Conservation (phyloP, 1,284 basidiomycete species). For the Ceratobasidium papillatum region DNA sequence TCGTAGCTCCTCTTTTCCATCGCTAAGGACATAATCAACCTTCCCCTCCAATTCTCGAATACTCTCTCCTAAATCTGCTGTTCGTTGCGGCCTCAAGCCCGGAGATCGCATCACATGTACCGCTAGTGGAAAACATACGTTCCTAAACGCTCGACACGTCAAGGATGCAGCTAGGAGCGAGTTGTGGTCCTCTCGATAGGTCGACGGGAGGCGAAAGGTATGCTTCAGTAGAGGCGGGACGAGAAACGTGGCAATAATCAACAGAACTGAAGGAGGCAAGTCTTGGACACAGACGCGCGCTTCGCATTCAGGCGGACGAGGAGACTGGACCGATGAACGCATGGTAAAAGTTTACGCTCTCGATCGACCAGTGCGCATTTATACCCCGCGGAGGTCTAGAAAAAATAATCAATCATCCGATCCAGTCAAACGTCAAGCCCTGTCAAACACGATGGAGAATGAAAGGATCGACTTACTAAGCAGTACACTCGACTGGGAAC, state of each 20-base stretch:
- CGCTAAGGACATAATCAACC: conserved; percentile 14
- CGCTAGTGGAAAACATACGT: conserved; percentile 16
- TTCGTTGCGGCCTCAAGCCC: neutral
- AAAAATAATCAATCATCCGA: too few relatives aligned
- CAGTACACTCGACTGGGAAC: too few relatives aligned
- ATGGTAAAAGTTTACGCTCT: too few relatives aligned
- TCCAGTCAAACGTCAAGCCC: too few relatives aligned
- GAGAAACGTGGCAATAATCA: conserved; percentile 10
- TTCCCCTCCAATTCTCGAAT: conserved; percentile 8
- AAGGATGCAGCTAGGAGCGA: neutral
- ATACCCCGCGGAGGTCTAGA: too few relatives aligned
- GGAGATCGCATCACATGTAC: conserved; percentile 8
- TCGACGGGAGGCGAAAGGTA: conserved; percentile 14
- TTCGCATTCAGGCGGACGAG: neutral
- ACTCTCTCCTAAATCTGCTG: conserved; percentile 31
- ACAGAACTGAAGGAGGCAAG: conserved; percentile 2
- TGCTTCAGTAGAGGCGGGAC: conserved; percentile 21
- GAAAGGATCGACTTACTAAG: too few relatives aligned
- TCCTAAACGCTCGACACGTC: conserved; percentile 15
- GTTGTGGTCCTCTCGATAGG: neutral
- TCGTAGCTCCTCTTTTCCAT: neutral
- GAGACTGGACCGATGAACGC: neutral
- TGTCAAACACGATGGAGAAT: too few relatives aligned
- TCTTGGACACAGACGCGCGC: neutral
- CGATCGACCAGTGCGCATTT: too few relatives aligned